Conservation (phyloP, 2,329 filamentous ascomycete genomes). For the Pezicula radicicola region DNA sequence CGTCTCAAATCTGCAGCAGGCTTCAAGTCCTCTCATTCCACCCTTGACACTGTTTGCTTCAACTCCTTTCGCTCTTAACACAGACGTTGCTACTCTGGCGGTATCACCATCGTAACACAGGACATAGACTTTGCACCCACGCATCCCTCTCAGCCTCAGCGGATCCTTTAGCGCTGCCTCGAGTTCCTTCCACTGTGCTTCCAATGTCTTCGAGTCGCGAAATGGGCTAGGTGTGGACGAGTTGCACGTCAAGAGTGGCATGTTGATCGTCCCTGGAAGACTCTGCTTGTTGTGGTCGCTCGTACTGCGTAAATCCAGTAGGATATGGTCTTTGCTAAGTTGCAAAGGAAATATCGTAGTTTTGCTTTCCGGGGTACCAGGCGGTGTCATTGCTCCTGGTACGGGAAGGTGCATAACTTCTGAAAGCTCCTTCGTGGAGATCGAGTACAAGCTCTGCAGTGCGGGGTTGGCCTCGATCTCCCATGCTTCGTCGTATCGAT, state of each 20-base stretch:
- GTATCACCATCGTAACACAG: constrained; percentile 2
- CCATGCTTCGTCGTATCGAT: constrained; percentile 55
- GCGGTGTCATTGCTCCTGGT: background rate
- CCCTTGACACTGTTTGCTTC: constrained; percentile 1
- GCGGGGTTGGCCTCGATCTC: constrained; percentile 27
- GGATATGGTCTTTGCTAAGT: background rate
- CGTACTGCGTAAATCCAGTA: background rate
- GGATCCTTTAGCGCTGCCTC: background rate
- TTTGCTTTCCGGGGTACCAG: background rate
- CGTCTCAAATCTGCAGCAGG: background rate
- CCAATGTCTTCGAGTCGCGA: background rate
- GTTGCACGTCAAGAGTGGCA: background rate
- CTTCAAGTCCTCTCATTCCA: constrained; percentile 1
- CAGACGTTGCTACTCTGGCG: constrained; percentile 1
- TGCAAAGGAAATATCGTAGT: background rate
- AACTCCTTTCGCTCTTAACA: constrained; percentile 1
- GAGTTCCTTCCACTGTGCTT: constrained; percentile 1
- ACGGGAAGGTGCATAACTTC: background rate
- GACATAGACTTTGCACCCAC: background rate
- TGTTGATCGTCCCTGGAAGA: background rate
- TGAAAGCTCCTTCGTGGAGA: background rate
- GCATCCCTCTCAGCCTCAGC: background rate
- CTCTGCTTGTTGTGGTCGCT: background rate
- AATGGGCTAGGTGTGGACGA: background rate
- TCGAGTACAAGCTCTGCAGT: background rate